Base-by-base conservation (phyloP, 2,329 filamentous ascomycete genomes). In the Aureobasidium sp. region DNA sequence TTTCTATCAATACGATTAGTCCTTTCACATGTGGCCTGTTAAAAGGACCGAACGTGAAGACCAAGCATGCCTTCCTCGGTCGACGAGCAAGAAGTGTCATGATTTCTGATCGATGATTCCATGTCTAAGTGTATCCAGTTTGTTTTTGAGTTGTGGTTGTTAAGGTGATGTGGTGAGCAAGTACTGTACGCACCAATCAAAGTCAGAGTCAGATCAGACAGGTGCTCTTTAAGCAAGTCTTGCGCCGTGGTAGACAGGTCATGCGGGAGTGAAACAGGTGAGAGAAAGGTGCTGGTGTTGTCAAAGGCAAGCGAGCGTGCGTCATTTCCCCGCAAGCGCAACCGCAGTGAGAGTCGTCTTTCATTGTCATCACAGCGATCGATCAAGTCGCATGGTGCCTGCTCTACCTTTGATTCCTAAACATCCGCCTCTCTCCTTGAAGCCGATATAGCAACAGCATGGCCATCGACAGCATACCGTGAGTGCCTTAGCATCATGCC, bases 391-490 rank as follows among this genome's bases (percentile, higher is more conserved):
- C 2, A 44, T 44, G 52, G 17, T 44, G 52, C 26, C 37, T 44
- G 52, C 34, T 48, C 15, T 46, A 44, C 10, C 42, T 48, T n/a
- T 61, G 37, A 34, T 46, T 15, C 39, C 58, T 61, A 52, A 23
- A 39, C 13, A 12, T 12, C 23, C 36, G 26, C 17, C 26, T 34
- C 27, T 32, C 9, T 13, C n/a, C 23, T n/a, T 17, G 39, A 29
- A 27, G 39, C 27, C 48, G 34, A 27, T 27, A 58, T 50, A 61
- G 46, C 26, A 57, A 41, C 57, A 60, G 57, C 57, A 71, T 71
- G 70, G 70, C 70, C 59, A 70, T 71, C 63, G 70, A 71, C 62
- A 65, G 62, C 20, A 68, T 70, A 34, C 63, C 66, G 69, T 70
- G 51, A 41, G 66, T 55, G 41, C 17, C 27, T 17, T n/a, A 29